phyloP scores from a whole-genome alignment of 1,139 yeast genomes.

The Blastobotrys illinoisensis region DNA sequence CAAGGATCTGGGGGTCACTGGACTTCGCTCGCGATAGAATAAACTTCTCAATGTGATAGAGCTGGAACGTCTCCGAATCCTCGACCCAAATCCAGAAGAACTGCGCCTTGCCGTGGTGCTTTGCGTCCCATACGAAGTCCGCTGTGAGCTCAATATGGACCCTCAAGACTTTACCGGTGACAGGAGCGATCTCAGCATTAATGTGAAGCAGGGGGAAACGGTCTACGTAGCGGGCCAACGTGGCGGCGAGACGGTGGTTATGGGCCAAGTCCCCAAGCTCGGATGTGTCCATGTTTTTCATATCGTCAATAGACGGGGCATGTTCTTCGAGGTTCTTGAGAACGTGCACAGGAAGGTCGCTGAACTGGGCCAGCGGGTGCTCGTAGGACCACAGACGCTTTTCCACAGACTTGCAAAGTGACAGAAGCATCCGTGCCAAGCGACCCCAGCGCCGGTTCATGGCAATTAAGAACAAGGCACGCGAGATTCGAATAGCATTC shows the following conservation, averaged over 20 bases:
- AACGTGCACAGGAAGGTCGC: slow-evolving; percentile 10
- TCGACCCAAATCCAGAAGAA: slow-evolving; percentile 93
- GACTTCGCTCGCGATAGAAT: slow-evolving; percentile 58
- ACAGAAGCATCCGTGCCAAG: slow-evolving; percentile 65
- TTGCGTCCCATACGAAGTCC: slow-evolving; percentile 80
- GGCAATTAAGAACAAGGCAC: slow-evolving; percentile 85
- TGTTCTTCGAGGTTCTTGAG: slow-evolving; percentile 57
- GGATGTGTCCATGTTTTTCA: slow-evolving; percentile 65
- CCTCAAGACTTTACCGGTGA: slow-evolving; percentile 80
- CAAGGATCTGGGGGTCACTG: slow-evolving; percentile 62
- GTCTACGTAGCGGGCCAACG: slow-evolving; percentile 54
- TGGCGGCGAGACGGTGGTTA: slow-evolving; percentile 65
- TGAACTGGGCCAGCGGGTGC: slow-evolving; percentile 83
- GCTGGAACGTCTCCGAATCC: slow-evolving; percentile 58
- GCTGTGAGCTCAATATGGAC: slow-evolving; percentile 66
- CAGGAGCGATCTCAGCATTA: slow-evolving; percentile 84
- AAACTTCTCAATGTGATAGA: slow-evolving; percentile 79
- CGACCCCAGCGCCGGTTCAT: slow-evolving; percentile 86
- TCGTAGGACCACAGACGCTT: slow-evolving; percentile 82
- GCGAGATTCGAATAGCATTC: slow-evolving; percentile 84
- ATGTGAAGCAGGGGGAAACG: slow-evolving; percentile 70
- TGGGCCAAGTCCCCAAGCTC: slow-evolving; percentile 90
- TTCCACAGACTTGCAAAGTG: slow-evolving; percentile 83
- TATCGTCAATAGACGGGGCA: slow-evolving; percentile 60
- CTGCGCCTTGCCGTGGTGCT: slow-evolving; percentile 77